phyloP scores from a whole-genome alignment of 2,329 filamentous ascomycete species.

The Neopestalotiopsis sp. region DNA sequence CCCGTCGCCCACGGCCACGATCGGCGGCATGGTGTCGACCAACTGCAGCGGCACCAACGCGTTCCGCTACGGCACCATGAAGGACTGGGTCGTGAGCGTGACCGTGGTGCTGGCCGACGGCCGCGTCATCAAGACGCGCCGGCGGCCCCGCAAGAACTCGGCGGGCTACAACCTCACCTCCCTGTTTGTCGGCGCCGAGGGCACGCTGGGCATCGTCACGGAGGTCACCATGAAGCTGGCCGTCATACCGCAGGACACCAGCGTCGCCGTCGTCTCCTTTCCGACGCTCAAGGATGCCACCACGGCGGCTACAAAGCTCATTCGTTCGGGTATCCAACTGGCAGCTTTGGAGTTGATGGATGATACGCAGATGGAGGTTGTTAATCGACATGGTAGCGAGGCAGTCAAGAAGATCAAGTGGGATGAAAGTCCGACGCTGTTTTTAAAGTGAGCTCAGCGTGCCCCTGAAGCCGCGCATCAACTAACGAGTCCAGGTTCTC shows the following conservation, averaged over 20 bases:
- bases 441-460: conserved; percentile 61
- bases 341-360: conserved; percentile 71
- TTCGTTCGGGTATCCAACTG: conserved; percentile 68
- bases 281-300: conserved; percentile 65
- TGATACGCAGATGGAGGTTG: conserved; percentile 69
- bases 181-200: conserved; percentile 73
- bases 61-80: conserved; percentile 75
- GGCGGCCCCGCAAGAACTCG: conserved; percentile 69
- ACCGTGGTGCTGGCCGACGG: conserved; percentile 75
- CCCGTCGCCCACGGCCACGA: conserved; percentile 64
- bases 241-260: conserved; percentile 65
- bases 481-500: conserved; percentile 52
- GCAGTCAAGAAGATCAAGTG: conserved; percentile 61
- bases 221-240: conserved; percentile 73
- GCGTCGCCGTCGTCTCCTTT: conserved; percentile 69
- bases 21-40: conserved; percentile 68
- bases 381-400: conserved; percentile 66
- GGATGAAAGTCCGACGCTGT: conserved; percentile 73
- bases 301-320: conserved; percentile 65
- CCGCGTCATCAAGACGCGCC: conserved; percentile 67
- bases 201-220: conserved; percentile 73
- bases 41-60: conserved; percentile 69
- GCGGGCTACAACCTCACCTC: conserved; percentile 75
- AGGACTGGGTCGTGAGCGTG: conserved; percentile 74
- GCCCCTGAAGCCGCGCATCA: neutral